Conservation (phyloP, 305 asterid genomes). For the Euphrasia arctica region DNA sequence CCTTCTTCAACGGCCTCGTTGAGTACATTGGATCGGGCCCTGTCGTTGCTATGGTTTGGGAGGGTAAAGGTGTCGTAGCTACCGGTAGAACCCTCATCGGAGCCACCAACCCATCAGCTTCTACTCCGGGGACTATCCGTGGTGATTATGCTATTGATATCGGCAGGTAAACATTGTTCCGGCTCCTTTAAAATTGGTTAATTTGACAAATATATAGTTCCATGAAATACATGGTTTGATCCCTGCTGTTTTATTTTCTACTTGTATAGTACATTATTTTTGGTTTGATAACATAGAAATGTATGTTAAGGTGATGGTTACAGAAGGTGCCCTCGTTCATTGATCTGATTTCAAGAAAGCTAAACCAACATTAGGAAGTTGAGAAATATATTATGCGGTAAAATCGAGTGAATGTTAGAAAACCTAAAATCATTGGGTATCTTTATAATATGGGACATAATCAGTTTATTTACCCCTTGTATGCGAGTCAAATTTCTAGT, state of each 20-base stretch:
- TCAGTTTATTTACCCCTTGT: too few species aligned
- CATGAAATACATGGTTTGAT: background rate
- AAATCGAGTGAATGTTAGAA: background rate
- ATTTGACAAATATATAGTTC: background rate
- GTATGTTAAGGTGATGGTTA: too few species aligned
- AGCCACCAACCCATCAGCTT: constrained; percentile 87
- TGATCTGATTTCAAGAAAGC: background rate
- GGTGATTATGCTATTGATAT: constrained; percentile 81
- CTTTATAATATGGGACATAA: background rate
- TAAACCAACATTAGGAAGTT: too few species aligned
- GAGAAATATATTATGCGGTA: background rate
- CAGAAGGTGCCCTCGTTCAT: background rate
- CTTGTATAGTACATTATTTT: too few species aligned
- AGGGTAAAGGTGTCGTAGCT: constrained; percentile 72
- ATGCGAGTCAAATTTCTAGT: too few species aligned
- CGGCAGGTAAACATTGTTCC: constrained; percentile 55
- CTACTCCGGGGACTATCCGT: constrained; percentile 92
- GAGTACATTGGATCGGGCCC: constrained; percentile 86
- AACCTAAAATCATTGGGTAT: background rate
- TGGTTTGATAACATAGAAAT: too few species aligned
- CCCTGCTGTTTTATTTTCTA: background rate
- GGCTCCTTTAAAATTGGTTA: background rate
- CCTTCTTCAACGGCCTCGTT: constrained; percentile 73
- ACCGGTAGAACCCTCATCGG: constrained; percentile 91
- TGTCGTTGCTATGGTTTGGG: constrained; percentile 93